A percentile compares a stretch with the other conserved stretches of the same genome.
phyloP scores from a whole-genome alignment of 75 land plant species.

The Cupressus sempervirens region DNA sequence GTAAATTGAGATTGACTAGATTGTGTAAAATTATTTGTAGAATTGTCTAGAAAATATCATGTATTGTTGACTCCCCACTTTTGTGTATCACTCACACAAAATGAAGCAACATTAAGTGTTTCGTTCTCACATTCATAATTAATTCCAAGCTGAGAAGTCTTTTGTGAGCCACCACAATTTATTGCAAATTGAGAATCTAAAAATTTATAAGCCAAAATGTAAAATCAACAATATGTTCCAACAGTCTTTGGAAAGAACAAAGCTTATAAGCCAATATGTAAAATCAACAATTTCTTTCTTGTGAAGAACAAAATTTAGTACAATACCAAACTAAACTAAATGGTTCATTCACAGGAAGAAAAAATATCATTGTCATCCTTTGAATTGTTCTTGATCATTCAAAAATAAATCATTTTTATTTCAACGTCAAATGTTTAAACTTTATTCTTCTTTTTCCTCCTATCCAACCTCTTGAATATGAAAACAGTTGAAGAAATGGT shows the following conservation, averaged over 20 bases:
- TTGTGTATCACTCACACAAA: background rate
- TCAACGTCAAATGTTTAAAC: too few species aligned
- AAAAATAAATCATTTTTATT: background rate
- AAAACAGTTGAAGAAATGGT: too few species aligned
- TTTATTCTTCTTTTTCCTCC: too few species aligned
- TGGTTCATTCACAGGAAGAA: background rate
- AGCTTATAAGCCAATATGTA: too few species aligned
- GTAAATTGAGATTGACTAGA: too few species aligned
- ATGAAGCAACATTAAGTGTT: conserved; percentile 19
- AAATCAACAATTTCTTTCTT: background rate
- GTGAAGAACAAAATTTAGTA: background rate
- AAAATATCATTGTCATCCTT: too few species aligned
- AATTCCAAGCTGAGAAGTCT: conserved; percentile 8
- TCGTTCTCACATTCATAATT: conserved; percentile 26
- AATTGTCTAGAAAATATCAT: too few species aligned
- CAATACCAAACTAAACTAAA: too few species aligned
- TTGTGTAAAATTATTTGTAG: too few species aligned
- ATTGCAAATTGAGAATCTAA: conserved; percentile 33
- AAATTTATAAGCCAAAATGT: background rate
- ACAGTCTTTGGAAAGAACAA: background rate
- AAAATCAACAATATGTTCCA: background rate
- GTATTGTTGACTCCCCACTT: too few species aligned
- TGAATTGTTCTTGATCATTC: background rate
- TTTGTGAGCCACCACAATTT: conserved; percentile 10
- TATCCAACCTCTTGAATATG: too few species aligned